A percentile compares a stretch with the other conserved stretches of the same genome.
Evolutionary conservation across 78 protist species (phyloP).

Genomic region (Polysphondylium violaceum): DNA sequence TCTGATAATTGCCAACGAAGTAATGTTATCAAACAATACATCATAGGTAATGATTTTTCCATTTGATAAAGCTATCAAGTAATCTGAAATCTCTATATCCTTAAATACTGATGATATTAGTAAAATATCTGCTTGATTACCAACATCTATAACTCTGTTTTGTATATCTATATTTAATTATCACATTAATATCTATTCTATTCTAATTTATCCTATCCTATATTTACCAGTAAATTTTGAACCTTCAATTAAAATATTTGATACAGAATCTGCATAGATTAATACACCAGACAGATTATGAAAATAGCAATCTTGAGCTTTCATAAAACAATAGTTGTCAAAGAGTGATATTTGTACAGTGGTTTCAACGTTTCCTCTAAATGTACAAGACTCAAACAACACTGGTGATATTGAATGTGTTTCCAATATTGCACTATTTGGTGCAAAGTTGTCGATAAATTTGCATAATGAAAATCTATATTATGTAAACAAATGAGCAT

Average conservation of each 20-base stretch:
- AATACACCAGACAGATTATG: conserved; percentile 15
- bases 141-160: conserved; percentile 30
- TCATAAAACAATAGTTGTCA: conserved; percentile 48
- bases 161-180: background rate
- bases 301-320: background rate
- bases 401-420: conserved; percentile 43
- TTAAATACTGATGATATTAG: conserved; percentile 4
- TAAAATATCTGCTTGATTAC: conserved; percentile 36
- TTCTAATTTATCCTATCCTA: background rate
- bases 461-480: conserved; percentile 8
- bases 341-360: conserved; percentile 43
- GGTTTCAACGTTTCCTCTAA: conserved; percentile 13
- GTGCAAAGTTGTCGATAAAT: conserved; percentile 37
- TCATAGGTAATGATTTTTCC: conserved; percentile 25
- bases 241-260: background rate
- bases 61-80: conserved; percentile 13
- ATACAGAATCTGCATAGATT: conserved; percentile 19
- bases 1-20: conserved; percentile 1
- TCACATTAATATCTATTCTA: background rate
- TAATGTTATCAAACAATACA: background rate
- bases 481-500: background rate
- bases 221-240: conserved; percentile 20
- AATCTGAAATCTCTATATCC: conserved; percentile 2
- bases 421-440: conserved; percentile 35
- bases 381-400: background rate